Conservation (phyloP, 495 filamentous ascomycete genomes). For the Penicillium turbatum region DNA sequence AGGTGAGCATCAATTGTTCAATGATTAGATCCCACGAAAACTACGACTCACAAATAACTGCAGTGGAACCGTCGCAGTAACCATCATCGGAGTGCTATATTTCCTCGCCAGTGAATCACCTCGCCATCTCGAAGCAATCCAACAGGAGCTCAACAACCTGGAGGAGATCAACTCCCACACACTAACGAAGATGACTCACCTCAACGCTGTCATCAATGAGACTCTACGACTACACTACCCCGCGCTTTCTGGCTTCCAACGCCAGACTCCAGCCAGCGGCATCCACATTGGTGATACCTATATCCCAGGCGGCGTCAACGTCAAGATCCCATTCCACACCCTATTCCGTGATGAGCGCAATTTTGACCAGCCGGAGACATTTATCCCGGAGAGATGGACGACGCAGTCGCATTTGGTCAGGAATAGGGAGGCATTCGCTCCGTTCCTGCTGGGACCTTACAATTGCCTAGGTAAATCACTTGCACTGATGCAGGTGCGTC, state of each 20-base stretch:
- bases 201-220: constrained; percentile 52
- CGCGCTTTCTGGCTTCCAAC: constrained; percentile 16
- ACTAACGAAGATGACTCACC: no score
- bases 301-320: constrained; percentile 30
- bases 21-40: no score
- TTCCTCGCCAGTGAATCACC: no score
- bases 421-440: constrained; percentile 28
- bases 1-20: no score
- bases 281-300: constrained; percentile 21
- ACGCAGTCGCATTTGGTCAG: constrained; percentile 31
- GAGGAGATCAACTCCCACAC: no score
- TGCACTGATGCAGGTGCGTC: constrained; percentile 45
- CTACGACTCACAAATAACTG: no score
- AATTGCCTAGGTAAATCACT: constrained; percentile 50
- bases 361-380: constrained; percentile 35
- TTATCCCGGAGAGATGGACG: constrained; percentile 44
- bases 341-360: constrained; percentile 29
- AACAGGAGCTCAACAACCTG: no score
- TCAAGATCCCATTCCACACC: constrained; percentile 23
- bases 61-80: no score
- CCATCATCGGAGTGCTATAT: no score
- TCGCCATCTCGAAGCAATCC: no score
- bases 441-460: constrained; percentile 37
- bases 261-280: constrained; percentile 21
- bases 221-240: constrained; percentile 40